Conservation (phyloP, 495 filamentous ascomycete species). For the Aspergillus affinis region DNA sequence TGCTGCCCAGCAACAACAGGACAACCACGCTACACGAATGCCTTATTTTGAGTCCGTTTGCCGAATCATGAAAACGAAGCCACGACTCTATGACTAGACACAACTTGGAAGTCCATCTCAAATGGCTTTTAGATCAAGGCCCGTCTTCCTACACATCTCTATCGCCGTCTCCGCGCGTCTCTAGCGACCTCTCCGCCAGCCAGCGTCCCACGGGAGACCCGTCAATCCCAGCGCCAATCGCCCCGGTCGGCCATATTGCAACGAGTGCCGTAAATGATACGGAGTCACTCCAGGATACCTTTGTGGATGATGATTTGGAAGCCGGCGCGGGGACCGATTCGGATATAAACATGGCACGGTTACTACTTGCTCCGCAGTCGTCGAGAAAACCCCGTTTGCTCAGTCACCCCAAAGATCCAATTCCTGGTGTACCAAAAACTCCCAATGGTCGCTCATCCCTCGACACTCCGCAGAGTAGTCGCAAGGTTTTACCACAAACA, state of each 20-base stretch:
- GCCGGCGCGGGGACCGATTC: conserved; percentile 14
- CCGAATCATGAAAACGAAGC: conserved; percentile 32
- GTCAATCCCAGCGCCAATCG: conserved; percentile 7
- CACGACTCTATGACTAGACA: conserved; percentile 52
- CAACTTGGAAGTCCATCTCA: conserved; percentile 48
- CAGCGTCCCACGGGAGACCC: conserved; percentile 16
- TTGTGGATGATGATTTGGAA: conserved; percentile 25
- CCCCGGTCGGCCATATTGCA: conserved; percentile 8
- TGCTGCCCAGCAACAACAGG: conserved; percentile 19
- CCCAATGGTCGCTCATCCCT: conserved; percentile 7
- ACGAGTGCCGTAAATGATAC: conserved; percentile 6
- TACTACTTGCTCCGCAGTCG: conserved; percentile 53
- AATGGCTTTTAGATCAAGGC: conserved; percentile 50
- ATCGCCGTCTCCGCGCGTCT: conserved; percentile 25
- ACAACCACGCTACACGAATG: conserved; percentile 10
- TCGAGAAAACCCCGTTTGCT: conserved; percentile 51
- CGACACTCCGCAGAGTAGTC: conserved; percentile 27
- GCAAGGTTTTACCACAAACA: conserved; percentile 20
- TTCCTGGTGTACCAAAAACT: conserved; percentile 19
- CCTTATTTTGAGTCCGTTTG: conserved; percentile 8
- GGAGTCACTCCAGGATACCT: conserved; percentile 13
- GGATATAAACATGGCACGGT: conserved; percentile 55
- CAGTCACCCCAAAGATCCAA: conserved; percentile 29
- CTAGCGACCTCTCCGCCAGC: conserved; percentile 17
- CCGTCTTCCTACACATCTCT: conserved; percentile 35